Evolutionary conservation across 352 stramenopile genomes (phyloP).

Genomic region (Phytophthora melonis): DNA sequence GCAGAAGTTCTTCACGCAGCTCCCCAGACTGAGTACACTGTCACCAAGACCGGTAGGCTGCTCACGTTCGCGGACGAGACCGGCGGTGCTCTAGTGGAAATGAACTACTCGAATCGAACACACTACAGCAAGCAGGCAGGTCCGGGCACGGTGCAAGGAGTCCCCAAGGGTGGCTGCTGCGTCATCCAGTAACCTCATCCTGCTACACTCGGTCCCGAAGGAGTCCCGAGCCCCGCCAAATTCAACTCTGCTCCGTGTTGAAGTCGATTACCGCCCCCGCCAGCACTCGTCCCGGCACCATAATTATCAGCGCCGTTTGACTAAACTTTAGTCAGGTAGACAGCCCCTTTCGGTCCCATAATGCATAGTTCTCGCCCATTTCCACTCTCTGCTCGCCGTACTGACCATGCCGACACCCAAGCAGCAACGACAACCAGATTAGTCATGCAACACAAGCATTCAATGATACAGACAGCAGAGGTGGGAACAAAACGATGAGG

Average conservation of each 20-base stretch:
- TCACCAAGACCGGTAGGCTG: slow-evolving; percentile 44
- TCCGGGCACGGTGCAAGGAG: slow-evolving; percentile 40
- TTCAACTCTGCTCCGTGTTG: slow-evolving; percentile 13
- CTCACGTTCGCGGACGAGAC: slow-evolving; percentile 79
- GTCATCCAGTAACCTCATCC: slow-evolving; percentile 23
- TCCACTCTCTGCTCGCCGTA: no score
- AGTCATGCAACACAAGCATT: neutral
- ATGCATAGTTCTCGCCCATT: slow-evolving; percentile 25
- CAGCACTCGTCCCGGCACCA: slow-evolving; percentile 16
- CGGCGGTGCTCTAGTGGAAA: slow-evolving; percentile 62
- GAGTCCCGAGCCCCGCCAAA: neutral
- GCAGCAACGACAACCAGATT: no score
- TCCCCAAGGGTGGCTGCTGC: slow-evolving; percentile 36
- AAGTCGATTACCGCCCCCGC: slow-evolving; percentile 4
- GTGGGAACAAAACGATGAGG: slow-evolving; percentile 1
- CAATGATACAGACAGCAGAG: neutral
- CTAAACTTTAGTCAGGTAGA: slow-evolving; percentile 14
- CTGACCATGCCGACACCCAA: no score
- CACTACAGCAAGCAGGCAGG: slow-evolving; percentile 84
- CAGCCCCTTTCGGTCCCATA: slow-evolving; percentile 12
- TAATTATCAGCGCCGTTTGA: slow-evolving; percentile 26
- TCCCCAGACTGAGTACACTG: slow-evolving; percentile 9
- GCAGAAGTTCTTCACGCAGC: slow-evolving; percentile 24
- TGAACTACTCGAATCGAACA: slow-evolving; percentile 77
- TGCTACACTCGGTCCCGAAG: neutral